Conservation (phyloP, 2,329 filamentous ascomycete species). For the Coniochaeta hoffmannii region DNA sequence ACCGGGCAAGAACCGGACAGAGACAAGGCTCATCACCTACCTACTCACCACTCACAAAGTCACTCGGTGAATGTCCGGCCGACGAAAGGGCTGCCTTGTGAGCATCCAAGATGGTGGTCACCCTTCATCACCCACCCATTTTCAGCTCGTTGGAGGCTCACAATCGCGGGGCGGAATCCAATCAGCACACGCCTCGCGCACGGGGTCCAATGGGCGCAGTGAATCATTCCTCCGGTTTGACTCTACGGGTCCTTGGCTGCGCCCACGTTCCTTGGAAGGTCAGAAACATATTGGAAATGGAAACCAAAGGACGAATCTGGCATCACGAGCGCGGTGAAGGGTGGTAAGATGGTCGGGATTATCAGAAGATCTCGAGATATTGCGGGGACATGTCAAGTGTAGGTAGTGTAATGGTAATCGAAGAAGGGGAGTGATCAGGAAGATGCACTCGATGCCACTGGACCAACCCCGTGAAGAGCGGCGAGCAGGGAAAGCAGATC, state of each 20-base stretch:
- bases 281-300: not conserved
- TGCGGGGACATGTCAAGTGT: not conserved
- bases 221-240: not conserved
- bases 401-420: not conserved
- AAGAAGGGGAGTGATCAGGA: not conserved
- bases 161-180: conserved; percentile 2
- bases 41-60: not conserved
- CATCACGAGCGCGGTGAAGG: not conserved
- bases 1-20: not conserved
- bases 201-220: not conserved
- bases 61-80: conserved; percentile 4
- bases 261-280: not conserved
- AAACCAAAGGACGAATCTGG: not conserved
- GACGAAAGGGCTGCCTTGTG: conserved; percentile 16
- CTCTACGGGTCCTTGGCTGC: not conserved
- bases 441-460: not conserved
- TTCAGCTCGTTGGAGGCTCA: conserved; percentile 7
- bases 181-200: conserved; percentile 2
- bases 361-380: not conserved
- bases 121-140: conserved; percentile 12
- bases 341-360: not conserved
- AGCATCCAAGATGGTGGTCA: conserved; percentile 16
- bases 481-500: not conserved
- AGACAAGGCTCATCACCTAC: not conserved
- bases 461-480: not conserved